Base-by-base conservation (phyloP, 2,329 filamentous ascomycete species). In the Arthrobotrys conoides region DNA sequence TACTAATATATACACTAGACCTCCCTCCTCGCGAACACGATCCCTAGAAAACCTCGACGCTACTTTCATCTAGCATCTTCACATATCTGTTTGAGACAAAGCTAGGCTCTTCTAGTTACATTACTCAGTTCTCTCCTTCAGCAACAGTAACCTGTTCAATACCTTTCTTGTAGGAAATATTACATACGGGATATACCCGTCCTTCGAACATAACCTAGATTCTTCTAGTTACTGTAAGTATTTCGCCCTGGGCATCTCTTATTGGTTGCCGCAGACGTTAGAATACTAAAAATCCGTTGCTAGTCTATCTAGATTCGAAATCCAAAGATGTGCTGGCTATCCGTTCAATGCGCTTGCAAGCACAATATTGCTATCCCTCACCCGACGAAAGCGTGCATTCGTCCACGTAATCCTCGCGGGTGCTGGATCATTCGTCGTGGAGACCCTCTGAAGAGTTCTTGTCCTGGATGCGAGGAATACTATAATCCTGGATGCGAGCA, bases 371-470 rank as follows among this genome's bases (percentile, higher is more conserved):
- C 73, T 5, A 63, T 77, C 22, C 38, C 44, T 16, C 36, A 77
- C 22, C 59, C 67, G 2, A 16, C 20, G 0, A 76, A 71, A 24
- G 4, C 18, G 51, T 77, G 73, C 24, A 63, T 77, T 24, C 67
- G 73, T 18, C 73, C 73, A 20, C 73, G 73, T 12, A 53, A 77
- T 24, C 73, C 73, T 20, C 67, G 67, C 24, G 73, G 73, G 18
- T 77, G 73, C 67, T 77, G 73, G 73, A 24, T 77, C 73, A 68
- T 77, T 9, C 73, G 73, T 33, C 73, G 73, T n/a, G 73, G 73
- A 12, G 61, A 67, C 0, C 73, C 73, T 14, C 20, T 68, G 1
- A 20, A 10, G 3, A 38, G 16, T 16, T 27, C 53, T 9, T 77
- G 73, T 44, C 73, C 67, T 18, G 73, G 59, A 1, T 77, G 73